phyloP scores from a whole-genome alignment of 176 grass and related monocot species.

The barley (Hordeum vulgare) region DNA sequence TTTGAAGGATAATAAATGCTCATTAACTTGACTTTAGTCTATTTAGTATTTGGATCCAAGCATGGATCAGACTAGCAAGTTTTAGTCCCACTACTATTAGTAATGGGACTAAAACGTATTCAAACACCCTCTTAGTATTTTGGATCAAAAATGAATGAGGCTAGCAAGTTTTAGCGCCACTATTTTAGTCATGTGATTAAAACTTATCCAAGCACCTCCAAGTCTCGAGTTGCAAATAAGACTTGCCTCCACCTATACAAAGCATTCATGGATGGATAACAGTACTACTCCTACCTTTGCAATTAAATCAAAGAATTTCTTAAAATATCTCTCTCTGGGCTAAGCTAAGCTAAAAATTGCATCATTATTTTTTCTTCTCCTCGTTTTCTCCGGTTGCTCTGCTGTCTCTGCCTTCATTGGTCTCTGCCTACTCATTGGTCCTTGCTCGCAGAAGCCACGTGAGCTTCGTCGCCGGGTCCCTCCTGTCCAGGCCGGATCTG shows the following conservation, averaged over 20 bases:
- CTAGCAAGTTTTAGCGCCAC: no score
- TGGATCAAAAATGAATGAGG: no score
- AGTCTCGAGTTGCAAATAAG: background rate
- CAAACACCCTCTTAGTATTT: no score
- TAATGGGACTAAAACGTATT: no score
- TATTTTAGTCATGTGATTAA: no score
- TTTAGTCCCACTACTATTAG: no score
- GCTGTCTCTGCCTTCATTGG: no score
- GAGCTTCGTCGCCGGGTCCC: conserved; percentile 20
- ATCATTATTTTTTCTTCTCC: background rate
- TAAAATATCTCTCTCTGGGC: background rate
- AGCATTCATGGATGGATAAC: background rate
- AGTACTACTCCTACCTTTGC: background rate
- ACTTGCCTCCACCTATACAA: conserved; percentile 1
- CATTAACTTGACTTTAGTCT: no score
- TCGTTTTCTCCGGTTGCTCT: background rate
- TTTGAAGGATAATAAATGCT: no score
- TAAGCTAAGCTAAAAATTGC: background rate
- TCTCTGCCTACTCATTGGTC: conserved; percentile 26
- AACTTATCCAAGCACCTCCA: no score
- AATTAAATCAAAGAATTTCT: conserved; percentile 23
- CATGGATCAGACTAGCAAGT: no score
- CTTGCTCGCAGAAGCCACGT: conserved; percentile 25
- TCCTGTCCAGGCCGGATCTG: conserved; percentile 61
- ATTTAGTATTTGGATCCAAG: no score